A percentile compares a stretch with the other conserved stretches of the same genome.
phyloP scores from a whole-genome alignment of 1,284 basidiomycete species.

The Cronartium quercuum region DNA sequence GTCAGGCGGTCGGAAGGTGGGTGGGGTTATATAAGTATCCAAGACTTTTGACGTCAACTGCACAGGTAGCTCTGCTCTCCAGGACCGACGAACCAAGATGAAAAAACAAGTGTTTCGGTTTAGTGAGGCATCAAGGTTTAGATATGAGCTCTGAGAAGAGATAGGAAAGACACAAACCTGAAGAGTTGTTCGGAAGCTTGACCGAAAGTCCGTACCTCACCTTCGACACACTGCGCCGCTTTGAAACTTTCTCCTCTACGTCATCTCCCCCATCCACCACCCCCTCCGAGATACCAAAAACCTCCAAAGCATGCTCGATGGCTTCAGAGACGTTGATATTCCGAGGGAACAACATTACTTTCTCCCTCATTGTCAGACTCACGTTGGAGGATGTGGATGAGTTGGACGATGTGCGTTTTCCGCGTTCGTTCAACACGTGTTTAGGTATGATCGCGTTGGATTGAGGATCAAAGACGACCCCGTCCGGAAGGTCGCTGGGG shows the following conservation, averaged over 20 bases:
- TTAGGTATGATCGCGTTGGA: constrained; percentile 85
- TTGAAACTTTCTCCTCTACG: constrained; percentile 79
- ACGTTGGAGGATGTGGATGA: constrained; percentile 55
- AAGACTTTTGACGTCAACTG: constrained; percentile 69
- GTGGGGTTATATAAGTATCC: constrained; percentile 73
- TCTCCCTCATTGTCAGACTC: constrained; percentile 56
- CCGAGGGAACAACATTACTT: constrained; percentile 79
- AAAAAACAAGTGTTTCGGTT: constrained; percentile 39
- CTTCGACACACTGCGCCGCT: constrained; percentile 67
- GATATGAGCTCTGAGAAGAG: constrained; percentile 39
- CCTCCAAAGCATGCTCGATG: constrained; percentile 80
- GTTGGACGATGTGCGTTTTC: constrained; percentile 55
- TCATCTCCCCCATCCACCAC: constrained; percentile 97
- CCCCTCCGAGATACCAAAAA: constrained; percentile 87
- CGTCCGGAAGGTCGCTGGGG: constrained; percentile 81
- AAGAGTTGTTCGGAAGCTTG: constrained; percentile 39
- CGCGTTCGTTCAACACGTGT: constrained; percentile 43
- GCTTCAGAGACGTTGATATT: constrained; percentile 94
- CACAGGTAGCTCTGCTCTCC: constrained; percentile 66
- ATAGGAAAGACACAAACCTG: constrained; percentile 34
- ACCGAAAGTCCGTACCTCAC: constrained; percentile 73
- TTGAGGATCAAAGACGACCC: constrained; percentile 82
- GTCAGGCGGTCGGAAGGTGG: constrained; percentile 62
- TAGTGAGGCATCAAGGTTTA: constrained; percentile 1
- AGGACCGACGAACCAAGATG: constrained; percentile 42